phyloP scores from a whole-genome alignment of 768 basidiomycete species.

The Artomyces pyxidatus region DNA sequence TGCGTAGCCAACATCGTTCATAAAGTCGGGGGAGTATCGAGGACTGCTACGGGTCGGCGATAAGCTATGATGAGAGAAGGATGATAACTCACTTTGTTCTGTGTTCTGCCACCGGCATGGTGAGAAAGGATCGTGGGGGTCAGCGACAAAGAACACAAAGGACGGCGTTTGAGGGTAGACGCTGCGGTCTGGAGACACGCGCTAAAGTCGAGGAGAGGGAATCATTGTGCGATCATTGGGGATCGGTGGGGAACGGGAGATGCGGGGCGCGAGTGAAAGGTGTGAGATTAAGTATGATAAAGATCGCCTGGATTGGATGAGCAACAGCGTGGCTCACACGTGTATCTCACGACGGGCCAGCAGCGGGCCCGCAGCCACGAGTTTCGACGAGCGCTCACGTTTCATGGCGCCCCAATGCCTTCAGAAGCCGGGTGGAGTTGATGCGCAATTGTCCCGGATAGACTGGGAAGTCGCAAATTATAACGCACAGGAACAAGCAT shows the following conservation, averaged over 20 bases:
- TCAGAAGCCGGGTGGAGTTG: neutral
- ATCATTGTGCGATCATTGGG: neutral
- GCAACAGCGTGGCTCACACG: conserved; percentile 5
- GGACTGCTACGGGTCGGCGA: neutral
- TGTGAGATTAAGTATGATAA: conserved; percentile 9
- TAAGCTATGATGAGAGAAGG: neutral
- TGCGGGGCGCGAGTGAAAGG: neutral
- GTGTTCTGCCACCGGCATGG: neutral
- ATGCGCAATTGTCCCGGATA: neutral
- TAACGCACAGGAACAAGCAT: too few species aligned
- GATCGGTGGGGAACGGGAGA: neutral
- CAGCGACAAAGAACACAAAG: neutral
- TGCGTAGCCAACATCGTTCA: conserved; percentile 6
- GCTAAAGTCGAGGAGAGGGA: neutral
- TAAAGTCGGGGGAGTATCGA: neutral
- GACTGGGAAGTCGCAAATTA: too few species aligned
- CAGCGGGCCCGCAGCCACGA: neutral
- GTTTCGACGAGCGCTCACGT: neutral
- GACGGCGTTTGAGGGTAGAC: neutral
- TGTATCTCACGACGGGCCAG: neutral
- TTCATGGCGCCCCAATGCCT: neutral
- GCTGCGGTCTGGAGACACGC: neutral
- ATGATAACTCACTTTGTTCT: neutral
- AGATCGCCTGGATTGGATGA: conserved; percentile 1
- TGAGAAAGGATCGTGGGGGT: conserved; percentile 2